These are phyloP conservation scores for Heterobasidion occidentale DNA, from an alignment of 1,284 basidiomycete genomes.

Conservation along the genomic window DNA sequence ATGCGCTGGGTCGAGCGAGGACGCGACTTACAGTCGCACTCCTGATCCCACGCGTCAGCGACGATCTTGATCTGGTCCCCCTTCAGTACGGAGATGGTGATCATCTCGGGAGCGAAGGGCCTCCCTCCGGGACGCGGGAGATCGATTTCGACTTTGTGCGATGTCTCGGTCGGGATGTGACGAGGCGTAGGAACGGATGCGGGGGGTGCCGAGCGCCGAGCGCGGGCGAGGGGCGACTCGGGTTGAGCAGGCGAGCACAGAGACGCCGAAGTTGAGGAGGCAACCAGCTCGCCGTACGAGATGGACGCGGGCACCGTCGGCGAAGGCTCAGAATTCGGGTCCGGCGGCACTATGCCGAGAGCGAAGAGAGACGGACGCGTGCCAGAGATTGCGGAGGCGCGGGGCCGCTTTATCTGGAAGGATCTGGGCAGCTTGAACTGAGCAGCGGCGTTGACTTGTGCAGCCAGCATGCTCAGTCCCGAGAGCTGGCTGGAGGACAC, in stretches of 20 bases:
- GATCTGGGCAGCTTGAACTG: too few relatives aligned
- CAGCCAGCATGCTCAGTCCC: too few relatives aligned
- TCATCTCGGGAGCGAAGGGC: slow-evolving; percentile 43
- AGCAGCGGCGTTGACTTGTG: too few relatives aligned
- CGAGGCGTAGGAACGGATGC: neutral
- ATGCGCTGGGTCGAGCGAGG: neutral
- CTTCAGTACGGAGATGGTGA: slow-evolving; percentile 45
- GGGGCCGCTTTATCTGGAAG: too few relatives aligned
- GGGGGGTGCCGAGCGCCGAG: neutral
- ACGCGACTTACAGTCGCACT: slow-evolving; percentile 38
- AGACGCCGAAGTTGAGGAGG: neutral
- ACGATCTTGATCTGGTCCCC: slow-evolving; percentile 43
- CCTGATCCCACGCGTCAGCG: slow-evolving; percentile 52
- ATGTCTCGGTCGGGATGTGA: slow-evolving; percentile 4
- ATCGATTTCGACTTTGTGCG: slow-evolving; percentile 32
- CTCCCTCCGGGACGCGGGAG: slow-evolving; percentile 14
- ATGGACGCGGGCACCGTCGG: neutral
- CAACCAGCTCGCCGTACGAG: neutral
- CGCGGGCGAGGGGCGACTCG: slow-evolving; percentile 6
- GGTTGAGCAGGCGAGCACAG: neutral
- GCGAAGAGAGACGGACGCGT: neutral
- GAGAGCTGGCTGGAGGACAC: too few relatives aligned
- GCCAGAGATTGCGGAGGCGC: neutral
- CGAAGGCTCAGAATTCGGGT: neutral
- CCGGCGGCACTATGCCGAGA: neutral